Percentiles rank a stretch among this genome's conserved stretches.
These are phyloP conservation scores for Diaporthe australafricana DNA, from an alignment of 2,329 filamentous ascomycete species.

Conservation along the genomic window DNA sequence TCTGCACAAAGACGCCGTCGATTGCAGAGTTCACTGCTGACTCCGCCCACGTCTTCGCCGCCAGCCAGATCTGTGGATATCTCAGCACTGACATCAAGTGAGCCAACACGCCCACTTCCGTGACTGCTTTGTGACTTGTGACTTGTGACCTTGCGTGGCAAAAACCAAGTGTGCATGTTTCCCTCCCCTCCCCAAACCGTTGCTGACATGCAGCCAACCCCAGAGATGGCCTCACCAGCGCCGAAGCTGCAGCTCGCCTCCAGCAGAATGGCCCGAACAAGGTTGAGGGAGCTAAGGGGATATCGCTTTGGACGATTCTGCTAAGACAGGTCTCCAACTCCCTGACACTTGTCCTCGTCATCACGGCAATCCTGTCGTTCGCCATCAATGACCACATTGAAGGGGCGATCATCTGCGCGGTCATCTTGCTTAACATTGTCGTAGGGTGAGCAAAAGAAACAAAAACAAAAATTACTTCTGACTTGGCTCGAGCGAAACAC, in stretches of 20 bases:
- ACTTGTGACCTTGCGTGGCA: no score
- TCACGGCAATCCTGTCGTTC: constrained; percentile 64
- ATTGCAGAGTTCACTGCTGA: constrained; percentile 44
- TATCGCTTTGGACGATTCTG: constrained; percentile 81
- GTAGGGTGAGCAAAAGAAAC: constrained; percentile 74
- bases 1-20: constrained; percentile 24
- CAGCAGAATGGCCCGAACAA: constrained; percentile 75
- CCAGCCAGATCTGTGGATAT: constrained; percentile 40
- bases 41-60: constrained; percentile 41
- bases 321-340: constrained; percentile 83
- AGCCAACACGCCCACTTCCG: constrained; percentile 15
- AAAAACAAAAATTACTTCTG: no score
- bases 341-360: constrained; percentile 67
- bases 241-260: constrained; percentile 75
- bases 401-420: constrained; percentile 73
- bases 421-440: constrained; percentile 76
- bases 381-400: constrained; percentile 76
- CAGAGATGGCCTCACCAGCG: constrained; percentile 69
- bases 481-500: not conserved
- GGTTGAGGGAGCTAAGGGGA: constrained; percentile 76
- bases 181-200: not conserved
- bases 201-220: constrained; percentile 19
- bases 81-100: constrained; percentile 43
- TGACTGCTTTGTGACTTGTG: not conserved
- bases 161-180: not conserved